These are phyloP conservation scores for Draba incana DNA, from an alignment of 345 rosid genomes.

Conservation along the genomic window DNA sequence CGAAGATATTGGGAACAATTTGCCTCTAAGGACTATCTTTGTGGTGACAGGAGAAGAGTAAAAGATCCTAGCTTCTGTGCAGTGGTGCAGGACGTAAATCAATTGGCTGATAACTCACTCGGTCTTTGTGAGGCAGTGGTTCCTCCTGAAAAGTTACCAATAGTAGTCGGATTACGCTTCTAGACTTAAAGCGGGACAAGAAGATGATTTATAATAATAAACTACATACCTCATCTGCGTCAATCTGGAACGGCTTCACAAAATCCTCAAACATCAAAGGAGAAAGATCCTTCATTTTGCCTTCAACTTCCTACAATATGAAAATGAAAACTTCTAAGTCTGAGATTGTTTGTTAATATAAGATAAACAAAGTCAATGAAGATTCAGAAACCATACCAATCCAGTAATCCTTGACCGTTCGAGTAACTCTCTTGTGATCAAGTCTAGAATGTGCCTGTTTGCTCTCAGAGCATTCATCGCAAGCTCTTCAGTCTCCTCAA, in stretches of 20 bases:
- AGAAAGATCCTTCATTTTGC: conserved; percentile 63
- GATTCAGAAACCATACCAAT: conserved; percentile 56
- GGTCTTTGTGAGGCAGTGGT: conserved; percentile 68
- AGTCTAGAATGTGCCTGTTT: conserved; percentile 74
- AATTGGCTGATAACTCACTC: conserved; percentile 66
- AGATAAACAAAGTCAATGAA: not conserved
- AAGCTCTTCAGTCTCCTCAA: conserved; percentile 94
- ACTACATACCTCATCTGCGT: conserved; percentile 62
- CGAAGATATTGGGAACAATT: conserved; percentile 11
- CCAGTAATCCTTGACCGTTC: conserved; percentile 90
- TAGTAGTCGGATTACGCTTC: conserved; percentile 10
- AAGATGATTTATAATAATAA: conserved; percentile 8
- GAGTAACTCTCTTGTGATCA: conserved; percentile 66
- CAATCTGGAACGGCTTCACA: conserved; percentile 80
- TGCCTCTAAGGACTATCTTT: not conserved
- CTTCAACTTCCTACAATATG: conserved; percentile 74
- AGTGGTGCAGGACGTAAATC: conserved; percentile 84
- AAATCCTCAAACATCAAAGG: conserved; percentile 85
- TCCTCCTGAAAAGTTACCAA: conserved; percentile 58
- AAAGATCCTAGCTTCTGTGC: conserved; percentile 56
- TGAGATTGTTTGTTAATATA: not conserved
- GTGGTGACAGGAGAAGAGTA: conserved; percentile 9
- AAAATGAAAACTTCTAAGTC: conserved; percentile 18
- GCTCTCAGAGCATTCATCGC: conserved; percentile 76
- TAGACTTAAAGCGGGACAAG: conserved; percentile 2